Evolutionary conservation across 352 stramenopile species (phyloP).

Genomic region (Pythium aphanidermatum): DNA sequence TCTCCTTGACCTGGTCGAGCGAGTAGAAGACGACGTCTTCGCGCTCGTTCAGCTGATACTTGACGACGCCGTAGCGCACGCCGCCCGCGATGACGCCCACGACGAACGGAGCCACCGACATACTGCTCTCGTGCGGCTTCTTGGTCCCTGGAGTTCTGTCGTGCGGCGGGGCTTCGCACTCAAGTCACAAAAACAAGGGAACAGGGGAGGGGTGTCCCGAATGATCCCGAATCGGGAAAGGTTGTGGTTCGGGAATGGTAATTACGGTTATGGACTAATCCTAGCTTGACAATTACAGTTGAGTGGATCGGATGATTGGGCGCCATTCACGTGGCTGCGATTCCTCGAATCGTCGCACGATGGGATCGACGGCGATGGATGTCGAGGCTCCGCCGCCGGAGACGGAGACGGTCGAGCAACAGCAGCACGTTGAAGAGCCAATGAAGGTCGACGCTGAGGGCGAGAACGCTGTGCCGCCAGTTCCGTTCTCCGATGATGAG

Average conservation of each 20-base stretch:
- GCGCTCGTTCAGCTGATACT: slow-evolving; percentile 65
- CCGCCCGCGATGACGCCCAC: slow-evolving; percentile 55
- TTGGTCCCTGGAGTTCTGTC: slow-evolving; percentile 6
- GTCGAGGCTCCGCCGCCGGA: slow-evolving; percentile 17
- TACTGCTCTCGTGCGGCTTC: slow-evolving; percentile 13
- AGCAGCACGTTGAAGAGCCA: neutral
- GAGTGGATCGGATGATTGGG: slow-evolving; percentile 2
- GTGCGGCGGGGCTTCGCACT: neutral
- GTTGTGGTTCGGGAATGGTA: too few relatives aligned
- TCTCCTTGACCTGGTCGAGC: slow-evolving; percentile 51
- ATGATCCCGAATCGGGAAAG: neutral
- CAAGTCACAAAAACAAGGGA: slow-evolving; percentile 17
- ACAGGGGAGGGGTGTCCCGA: too few relatives aligned
- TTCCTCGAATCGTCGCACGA: slow-evolving; percentile 7
- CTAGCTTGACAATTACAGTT: too few relatives aligned
- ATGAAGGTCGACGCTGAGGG: neutral
- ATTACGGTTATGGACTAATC: slow-evolving; percentile 3
- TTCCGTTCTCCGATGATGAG: slow-evolving; percentile 75
- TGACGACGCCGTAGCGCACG: slow-evolving; percentile 57
- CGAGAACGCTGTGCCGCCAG: slow-evolving; percentile 26
- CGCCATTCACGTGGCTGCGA: slow-evolving; percentile 7
- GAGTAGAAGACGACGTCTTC: slow-evolving; percentile 69
- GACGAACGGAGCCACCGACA: slow-evolving; percentile 68
- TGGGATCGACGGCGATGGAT: slow-evolving; percentile 31
- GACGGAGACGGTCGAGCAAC: neutral